Evolutionary conservation across 768 basidiomycete genomes (phyloP).

Genomic region (Rhizopogon vesiculosus): DNA sequence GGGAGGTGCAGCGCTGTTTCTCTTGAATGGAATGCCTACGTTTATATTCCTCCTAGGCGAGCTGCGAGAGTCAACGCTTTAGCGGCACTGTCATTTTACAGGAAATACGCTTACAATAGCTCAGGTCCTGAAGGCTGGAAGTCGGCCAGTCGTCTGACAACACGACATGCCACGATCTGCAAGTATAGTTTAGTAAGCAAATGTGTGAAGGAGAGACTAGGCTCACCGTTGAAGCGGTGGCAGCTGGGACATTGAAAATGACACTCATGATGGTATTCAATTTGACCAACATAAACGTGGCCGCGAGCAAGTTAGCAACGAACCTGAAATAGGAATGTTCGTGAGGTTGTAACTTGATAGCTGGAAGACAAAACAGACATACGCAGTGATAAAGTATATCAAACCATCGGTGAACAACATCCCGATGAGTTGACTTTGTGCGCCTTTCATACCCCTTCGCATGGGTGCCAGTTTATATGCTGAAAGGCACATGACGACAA

Average conservation of each 20-base stretch:
- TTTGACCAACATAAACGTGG: slow-evolving; percentile 60
- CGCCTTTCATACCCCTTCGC: slow-evolving; percentile 15
- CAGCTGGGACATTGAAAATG: slow-evolving; percentile 63
- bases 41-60: too few relatives aligned
- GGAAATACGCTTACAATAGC: slow-evolving; percentile 19
- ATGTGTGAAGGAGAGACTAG: background rate
- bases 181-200: background rate
- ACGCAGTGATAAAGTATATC: slow-evolving; percentile 75
- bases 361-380: slow-evolving; percentile 28
- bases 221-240: slow-evolving; percentile 46
- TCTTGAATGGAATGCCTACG: slow-evolving; percentile 9
- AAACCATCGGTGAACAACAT: slow-evolving; percentile 71
- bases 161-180: slow-evolving; percentile 56
- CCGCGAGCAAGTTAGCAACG: slow-evolving; percentile 36
- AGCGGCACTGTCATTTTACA: background rate
- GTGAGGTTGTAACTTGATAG: background rate
- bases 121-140: slow-evolving; percentile 29
- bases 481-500: slow-evolving; percentile 54
- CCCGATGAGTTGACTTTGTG: slow-evolving; percentile 43
- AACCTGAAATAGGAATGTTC: slow-evolving; percentile 22
- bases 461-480: slow-evolving; percentile 47
- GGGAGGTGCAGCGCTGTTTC: background rate
- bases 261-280: slow-evolving; percentile 65
- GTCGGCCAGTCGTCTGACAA: slow-evolving; percentile 54
- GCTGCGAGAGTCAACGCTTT: background rate